A percentile compares a stretch with the other conserved stretches of the same genome.
Evolutionary conservation across 208 protist genomes (phyloP).

Genomic region (Trypanosoma scelopori): DNA sequence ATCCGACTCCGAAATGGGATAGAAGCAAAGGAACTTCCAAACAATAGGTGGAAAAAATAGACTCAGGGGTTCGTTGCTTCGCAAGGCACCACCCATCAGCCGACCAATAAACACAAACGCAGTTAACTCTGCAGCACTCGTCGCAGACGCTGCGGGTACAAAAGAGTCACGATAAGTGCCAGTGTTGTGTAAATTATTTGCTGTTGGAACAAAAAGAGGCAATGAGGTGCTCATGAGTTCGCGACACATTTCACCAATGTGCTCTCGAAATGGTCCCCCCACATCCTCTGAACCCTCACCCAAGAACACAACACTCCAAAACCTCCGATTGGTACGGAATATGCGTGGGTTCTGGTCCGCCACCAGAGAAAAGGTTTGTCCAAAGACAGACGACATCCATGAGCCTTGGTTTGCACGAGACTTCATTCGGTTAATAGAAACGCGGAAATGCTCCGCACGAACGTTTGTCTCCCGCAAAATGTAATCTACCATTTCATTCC

Average conservation of each 20-base stretch:
- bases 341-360: conserved; percentile 65
- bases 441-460: conserved; percentile 65
- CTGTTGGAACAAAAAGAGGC: conserved; percentile 90
- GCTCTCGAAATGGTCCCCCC: conserved; percentile 92
- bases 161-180: conserved; percentile 88
- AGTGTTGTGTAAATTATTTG: conserved; percentile 86
- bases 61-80: conserved; percentile 86
- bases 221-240: conserved; percentile 86
- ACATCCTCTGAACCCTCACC: conserved; percentile 94
- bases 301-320: conserved; percentile 90
- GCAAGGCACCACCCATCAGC: conserved; percentile 94
- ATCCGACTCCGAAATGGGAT: conserved; percentile 70
- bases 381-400: conserved; percentile 77
- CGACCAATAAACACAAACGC: conserved; percentile 92
- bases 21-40: conserved; percentile 85
- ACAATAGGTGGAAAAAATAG: conserved; percentile 91
- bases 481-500: conserved; percentile 59
- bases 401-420: conserved; percentile 41
- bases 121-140: conserved; percentile 42
- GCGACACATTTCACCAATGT: conserved; percentile 90
- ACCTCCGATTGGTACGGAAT: conserved; percentile 83
- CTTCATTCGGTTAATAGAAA: conserved; percentile 86
- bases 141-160: conserved; percentile 80
- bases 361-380: conserved; percentile 84
- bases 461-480: conserved; percentile 79